Conservation (phyloP, 116 monocot genomes). For the Papilionanthe hybrid region DNA sequence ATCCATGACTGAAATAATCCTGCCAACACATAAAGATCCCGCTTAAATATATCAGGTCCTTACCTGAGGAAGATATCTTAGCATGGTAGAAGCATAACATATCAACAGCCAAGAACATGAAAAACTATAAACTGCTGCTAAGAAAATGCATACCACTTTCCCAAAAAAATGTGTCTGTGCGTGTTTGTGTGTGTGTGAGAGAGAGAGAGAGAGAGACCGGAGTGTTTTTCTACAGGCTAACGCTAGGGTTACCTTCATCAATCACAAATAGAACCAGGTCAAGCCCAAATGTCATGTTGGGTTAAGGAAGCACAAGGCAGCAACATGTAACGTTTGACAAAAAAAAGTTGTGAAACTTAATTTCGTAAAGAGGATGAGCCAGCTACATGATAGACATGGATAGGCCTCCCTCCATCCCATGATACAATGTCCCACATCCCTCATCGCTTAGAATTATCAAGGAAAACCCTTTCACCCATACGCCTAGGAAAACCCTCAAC, state of each 20-base stretch:
- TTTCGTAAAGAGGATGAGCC: background rate
- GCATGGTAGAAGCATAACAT: background rate
- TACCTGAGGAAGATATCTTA: background rate
- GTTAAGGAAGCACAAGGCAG: background rate
- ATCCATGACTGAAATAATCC: constrained; percentile 93
- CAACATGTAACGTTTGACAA: background rate
- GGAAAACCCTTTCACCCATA: too few relatives aligned
- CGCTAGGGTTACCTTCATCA: background rate
- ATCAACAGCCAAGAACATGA: background rate
- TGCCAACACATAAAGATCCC: constrained; percentile 15
- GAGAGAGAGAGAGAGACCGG: too few relatives aligned
- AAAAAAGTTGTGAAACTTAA: background rate
- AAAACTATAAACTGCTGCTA: background rate
- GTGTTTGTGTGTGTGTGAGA: too few relatives aligned
- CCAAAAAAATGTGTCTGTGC: background rate
- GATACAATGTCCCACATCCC: too few relatives aligned
- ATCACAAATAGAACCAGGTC: background rate
- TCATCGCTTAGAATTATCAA: too few relatives aligned
- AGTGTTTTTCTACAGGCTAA: background rate
- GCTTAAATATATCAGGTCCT: background rate
- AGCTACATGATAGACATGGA: background rate
- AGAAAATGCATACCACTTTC: background rate
- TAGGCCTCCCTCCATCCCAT: background rate
- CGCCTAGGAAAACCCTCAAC: too few relatives aligned
- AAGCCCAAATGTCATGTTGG: background rate